A percentile compares a stretch with the other conserved stretches of the same genome.
phyloP scores from a whole-genome alignment of 305 asterid species.

The Fraxinus albicans region DNA sequence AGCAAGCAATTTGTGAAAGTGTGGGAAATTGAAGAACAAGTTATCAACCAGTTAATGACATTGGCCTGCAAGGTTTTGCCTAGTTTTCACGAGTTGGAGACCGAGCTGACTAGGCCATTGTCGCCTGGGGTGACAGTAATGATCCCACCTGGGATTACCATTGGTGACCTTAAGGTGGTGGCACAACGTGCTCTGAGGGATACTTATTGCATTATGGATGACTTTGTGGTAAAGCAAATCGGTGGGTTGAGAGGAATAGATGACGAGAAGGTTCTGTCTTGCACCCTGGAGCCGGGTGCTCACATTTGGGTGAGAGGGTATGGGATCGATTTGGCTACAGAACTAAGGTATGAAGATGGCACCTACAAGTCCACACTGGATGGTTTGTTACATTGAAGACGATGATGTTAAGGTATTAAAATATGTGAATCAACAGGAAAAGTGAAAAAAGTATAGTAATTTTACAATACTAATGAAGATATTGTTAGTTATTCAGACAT shows the following conservation, averaged over 20 bases:
- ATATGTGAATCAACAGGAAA: neutral
- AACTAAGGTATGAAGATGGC: constrained; percentile 67
- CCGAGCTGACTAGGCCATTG: constrained; percentile 45
- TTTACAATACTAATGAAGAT: neutral
- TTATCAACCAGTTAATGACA: constrained; percentile 28
- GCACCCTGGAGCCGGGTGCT: constrained; percentile 34
- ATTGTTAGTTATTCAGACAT: neutral
- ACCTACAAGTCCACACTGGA: constrained; percentile 13
- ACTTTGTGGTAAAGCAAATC: constrained; percentile 57
- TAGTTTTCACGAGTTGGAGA: constrained; percentile 70
- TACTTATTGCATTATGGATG: constrained; percentile 66
- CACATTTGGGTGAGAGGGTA: constrained; percentile 74
- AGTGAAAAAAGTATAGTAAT: neutral
- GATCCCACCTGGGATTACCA: constrained; percentile 45
- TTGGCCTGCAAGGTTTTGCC: constrained; percentile 65
- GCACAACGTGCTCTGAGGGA: constrained; percentile 68
- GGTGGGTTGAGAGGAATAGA: constrained; percentile 67
- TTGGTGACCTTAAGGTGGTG: constrained; percentile 48
- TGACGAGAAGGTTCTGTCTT: constrained; percentile 39
- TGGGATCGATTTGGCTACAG: constrained; percentile 54
- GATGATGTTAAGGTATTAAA: constrained; percentile 28
- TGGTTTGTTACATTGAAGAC: constrained; percentile 22
- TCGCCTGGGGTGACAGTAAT: constrained; percentile 64
- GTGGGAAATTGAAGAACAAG: constrained; percentile 37
- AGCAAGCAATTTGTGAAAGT: constrained; percentile 52